phyloP scores from a whole-genome alignment of 2,329 filamentous ascomycete genomes.

The Geosmithia flava region DNA sequence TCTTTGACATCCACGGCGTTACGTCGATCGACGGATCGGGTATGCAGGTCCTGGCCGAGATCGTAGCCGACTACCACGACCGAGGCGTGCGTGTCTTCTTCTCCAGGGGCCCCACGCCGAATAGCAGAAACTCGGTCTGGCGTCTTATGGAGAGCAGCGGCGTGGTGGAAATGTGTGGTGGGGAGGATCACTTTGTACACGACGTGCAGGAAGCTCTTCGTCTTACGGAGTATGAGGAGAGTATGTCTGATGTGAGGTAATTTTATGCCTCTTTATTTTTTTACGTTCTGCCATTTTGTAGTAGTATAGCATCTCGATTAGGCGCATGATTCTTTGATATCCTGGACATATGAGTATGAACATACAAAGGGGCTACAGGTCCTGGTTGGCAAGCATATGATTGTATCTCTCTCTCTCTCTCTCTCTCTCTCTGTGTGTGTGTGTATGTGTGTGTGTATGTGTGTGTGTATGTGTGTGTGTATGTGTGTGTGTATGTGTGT shows the following conservation, averaged over 20 bases:
- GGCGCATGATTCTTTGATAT: too few species aligned
- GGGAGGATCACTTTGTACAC: conserved; percentile 63
- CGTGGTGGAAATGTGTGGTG: conserved; percentile 75
- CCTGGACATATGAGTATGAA: too few species aligned
- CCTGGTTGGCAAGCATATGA: too few species aligned
- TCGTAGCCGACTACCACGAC: conserved; percentile 69
- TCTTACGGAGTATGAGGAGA: conserved; percentile 62
- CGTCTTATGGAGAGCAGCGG: conserved; percentile 64
- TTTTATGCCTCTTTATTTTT: neutral
- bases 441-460: too few species aligned
- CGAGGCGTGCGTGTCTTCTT: conserved; percentile 70
- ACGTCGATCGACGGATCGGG: conserved; percentile 89
- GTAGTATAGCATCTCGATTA: too few species aligned
- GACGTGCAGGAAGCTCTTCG: conserved; percentile 77
- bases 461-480: too few species aligned
- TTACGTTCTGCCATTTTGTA: neutral
- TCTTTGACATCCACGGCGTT: conserved; percentile 97
- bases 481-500: too few species aligned
- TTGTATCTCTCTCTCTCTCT: too few species aligned
- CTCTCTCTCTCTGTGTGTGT: too few species aligned
- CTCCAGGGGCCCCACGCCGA: conserved; percentile 37
- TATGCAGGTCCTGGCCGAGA: conserved; percentile 82
- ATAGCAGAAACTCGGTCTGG: conserved; percentile 45
- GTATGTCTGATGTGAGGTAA: conserved; percentile 10
- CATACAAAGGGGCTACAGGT: too few species aligned